phyloP scores from a whole-genome alignment of 2,329 filamentous ascomycete genomes.

The Aspergillus piperis region DNA sequence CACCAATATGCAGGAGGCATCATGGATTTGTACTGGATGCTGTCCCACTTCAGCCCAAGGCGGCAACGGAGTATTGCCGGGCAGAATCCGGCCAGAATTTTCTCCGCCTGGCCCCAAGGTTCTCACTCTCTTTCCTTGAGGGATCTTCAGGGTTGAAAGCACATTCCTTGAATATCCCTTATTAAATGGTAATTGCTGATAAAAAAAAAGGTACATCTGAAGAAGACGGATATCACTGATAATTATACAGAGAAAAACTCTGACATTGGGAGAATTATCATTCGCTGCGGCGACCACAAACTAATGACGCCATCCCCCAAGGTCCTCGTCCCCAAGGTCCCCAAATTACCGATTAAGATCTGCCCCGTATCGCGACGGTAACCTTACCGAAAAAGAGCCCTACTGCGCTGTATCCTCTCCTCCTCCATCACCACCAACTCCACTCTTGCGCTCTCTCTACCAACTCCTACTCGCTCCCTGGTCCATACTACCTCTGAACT shows the following conservation, averaged over 20 bases:
- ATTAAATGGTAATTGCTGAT: no score
- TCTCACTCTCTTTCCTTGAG: not conserved
- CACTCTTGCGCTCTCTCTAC: not conserved
- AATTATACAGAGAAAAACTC: not conserved
- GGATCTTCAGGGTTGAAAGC: not conserved
- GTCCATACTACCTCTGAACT: not conserved
- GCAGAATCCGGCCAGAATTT: conserved; percentile 4
- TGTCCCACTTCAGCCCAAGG: not conserved
- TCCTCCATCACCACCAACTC: not conserved
- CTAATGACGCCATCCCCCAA: conserved; percentile 26
- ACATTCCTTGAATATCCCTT: no score
- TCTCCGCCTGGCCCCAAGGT: not conserved
- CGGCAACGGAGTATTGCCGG: not conserved
- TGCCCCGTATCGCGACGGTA: conserved; percentile 3
- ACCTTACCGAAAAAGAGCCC: conserved; percentile 8
- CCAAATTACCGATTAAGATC: conserved; percentile 7
- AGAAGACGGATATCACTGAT: not conserved
- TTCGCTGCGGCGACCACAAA: not conserved
- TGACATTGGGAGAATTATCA: not conserved
- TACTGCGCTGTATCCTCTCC: conserved; percentile 10
- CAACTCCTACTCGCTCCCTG: not conserved
- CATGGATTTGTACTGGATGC: not conserved
- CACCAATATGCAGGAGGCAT: not conserved
- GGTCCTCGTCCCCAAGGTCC: conserved; percentile 33
- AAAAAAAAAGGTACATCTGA: not conserved